Evolutionary conservation across 441 rosid genomes (phyloP).

Genomic region (Omphalea diandra): DNA sequence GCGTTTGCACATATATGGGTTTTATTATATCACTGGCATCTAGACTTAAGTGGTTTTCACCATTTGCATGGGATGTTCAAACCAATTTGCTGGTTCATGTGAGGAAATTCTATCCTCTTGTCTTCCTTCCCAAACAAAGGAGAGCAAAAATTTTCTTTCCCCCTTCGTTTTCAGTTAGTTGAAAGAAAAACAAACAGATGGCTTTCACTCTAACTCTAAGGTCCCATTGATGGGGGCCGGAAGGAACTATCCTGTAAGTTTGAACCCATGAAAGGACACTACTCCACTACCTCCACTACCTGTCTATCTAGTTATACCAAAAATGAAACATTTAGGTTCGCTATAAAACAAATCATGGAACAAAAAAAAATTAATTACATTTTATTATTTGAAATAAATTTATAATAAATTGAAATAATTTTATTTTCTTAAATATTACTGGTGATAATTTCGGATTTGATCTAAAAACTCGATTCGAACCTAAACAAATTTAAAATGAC

Average conservation of each 20-base stretch:
- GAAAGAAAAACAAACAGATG: constrained; percentile 13
- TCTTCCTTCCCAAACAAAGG: background rate
- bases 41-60: background rate
- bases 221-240: background rate
- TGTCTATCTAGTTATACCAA: background rate
- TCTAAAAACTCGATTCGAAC: too few species aligned
- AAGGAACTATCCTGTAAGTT: background rate
- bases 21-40: too few species aligned
- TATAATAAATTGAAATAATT: too few species aligned
- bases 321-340: background rate
- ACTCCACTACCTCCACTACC: constrained; percentile 1
- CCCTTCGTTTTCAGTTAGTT: too few species aligned
- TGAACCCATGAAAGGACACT: background rate
- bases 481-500: too few species aligned
- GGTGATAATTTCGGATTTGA: too few species aligned
- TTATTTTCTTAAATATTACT: too few species aligned
- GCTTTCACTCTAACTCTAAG: background rate
- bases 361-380: too few species aligned
- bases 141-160: background rate
- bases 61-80: background rate
- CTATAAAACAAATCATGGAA: too few species aligned
- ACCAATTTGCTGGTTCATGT: background rate
- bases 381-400: too few species aligned
- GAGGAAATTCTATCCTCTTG: background rate
- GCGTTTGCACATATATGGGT: too few species aligned